Base-by-base conservation (phyloP, 208 protist genomes). In the Leptomonas pyrrhocoris region DNA sequence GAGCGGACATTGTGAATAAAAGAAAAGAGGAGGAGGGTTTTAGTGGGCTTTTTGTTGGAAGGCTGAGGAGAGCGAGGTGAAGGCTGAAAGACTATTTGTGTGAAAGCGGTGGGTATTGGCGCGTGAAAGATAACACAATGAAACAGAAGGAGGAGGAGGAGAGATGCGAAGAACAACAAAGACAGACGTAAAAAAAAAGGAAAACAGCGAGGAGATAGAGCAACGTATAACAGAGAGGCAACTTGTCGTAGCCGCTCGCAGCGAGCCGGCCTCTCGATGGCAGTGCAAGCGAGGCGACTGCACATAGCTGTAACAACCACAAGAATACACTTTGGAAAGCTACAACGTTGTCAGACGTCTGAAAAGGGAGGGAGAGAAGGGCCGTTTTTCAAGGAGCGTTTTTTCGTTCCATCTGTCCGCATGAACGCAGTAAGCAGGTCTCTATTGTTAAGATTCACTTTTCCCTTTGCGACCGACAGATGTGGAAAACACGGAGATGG, bases 1-100 rank as follows among this genome's bases (percentile, higher is more conserved):
- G 56, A 31, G 83, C 86, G 75, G 75, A 85, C 81, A 86, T 89
- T 55, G 30, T 72, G 15, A 54, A 36, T 13, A 54, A 40, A 27
- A 34, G 30, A 40, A 56, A 53, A 27, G 12, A 27, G 19, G n/a
- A 43, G 19, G 62, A 66, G 50, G 59, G 59, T 38, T 38, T 34
- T 57, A 48, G 58, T 38, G 42, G 57, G 11, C 66, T 73, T 73
- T 16, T 34, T 50, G n/a, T 45, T 51, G 11, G 31, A 42, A 43
- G 6, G 46, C 23, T 43, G 31, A 51, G 49, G 13, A 64, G 40
- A 49, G 31, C 2, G 48, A 25, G 36, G 16, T 19, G 42, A 57
- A 57, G 31, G 61, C 61, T 57, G 23, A 57, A 57, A 57, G 61
- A 34, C 61, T 23, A 67, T 55, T 48, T 67, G 61, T 19, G 15